A percentile compares a stretch with the other conserved stretches of the same genome.
Conservation (phyloP, 305 asterid species). For the Ilex paraguariensis region DNA sequence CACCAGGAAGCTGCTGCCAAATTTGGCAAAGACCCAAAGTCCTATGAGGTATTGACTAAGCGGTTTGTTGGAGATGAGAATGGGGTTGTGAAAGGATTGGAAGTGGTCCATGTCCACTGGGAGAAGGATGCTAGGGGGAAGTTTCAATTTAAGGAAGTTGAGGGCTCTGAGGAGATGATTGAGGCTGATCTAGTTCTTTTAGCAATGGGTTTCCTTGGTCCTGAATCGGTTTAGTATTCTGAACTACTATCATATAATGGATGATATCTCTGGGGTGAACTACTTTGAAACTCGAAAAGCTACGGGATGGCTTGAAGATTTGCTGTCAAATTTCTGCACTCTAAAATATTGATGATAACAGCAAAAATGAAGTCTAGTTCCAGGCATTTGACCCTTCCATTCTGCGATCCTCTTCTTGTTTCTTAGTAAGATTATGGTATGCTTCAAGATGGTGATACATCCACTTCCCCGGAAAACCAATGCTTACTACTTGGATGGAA, state of each 20-base stretch:
- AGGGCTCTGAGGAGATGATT: slow-evolving; percentile 89
- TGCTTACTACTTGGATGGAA: too few relatives aligned
- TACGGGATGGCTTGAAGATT: not conserved
- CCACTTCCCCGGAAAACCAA: too few relatives aligned
- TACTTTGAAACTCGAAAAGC: not conserved
- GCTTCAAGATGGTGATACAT: too few relatives aligned
- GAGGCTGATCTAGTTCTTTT: slow-evolving; percentile 83
- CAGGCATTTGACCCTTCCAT: too few relatives aligned
- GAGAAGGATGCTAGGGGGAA: slow-evolving; percentile 86
- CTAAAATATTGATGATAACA: too few relatives aligned
- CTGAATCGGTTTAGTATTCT: slow-evolving; percentile 79
- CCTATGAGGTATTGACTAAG: slow-evolving; percentile 90
- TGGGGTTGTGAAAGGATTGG: slow-evolving; percentile 82
- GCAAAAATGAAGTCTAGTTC: too few relatives aligned
- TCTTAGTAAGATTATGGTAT: too few relatives aligned
- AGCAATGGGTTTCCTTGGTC: slow-evolving; percentile 99
- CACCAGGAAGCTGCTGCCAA: slow-evolving; percentile 92
- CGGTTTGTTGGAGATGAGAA: slow-evolving; percentile 79
- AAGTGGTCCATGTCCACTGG: slow-evolving; percentile 75
- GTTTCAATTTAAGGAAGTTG: slow-evolving; percentile 87
- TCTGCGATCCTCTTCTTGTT: too few relatives aligned
- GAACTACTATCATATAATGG: not conserved
- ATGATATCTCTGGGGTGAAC: not conserved
- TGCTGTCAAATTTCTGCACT: too few relatives aligned
- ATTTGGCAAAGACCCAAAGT: slow-evolving; percentile 92